A percentile compares a stretch with the other conserved stretches of the same genome.
Evolutionary conservation across 768 basidiomycete genomes (phyloP).

Genomic region (Mycena maculata): DNA sequence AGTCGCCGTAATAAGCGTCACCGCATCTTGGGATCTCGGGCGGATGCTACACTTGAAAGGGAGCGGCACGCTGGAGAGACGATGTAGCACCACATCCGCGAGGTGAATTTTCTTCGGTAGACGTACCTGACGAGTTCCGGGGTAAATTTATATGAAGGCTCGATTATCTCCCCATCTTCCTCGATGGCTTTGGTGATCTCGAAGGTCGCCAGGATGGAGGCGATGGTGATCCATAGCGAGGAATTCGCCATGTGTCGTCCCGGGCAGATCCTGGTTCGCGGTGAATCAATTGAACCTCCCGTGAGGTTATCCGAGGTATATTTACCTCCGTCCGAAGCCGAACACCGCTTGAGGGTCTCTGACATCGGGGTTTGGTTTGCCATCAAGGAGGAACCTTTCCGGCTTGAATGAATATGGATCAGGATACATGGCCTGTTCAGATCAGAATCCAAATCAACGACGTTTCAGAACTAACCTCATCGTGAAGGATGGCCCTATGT

Average conservation of each 20-base stretch:
- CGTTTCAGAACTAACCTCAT: constrained; percentile 8
- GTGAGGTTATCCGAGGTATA: neutral
- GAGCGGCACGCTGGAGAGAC: neutral
- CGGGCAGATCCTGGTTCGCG: constrained; percentile 29
- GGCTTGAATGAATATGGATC: constrained; percentile 51
- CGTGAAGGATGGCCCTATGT: constrained; percentile 27
- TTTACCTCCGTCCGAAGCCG: constrained; percentile 38
- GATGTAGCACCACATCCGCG: neutral
- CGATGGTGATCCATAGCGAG: constrained; percentile 16
- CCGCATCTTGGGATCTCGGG: neutral
- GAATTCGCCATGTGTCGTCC: constrained; percentile 6
- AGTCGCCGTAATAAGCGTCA: neutral
- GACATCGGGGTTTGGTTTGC: constrained; percentile 31
- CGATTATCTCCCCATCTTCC: constrained; percentile 29
- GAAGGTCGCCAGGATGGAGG: constrained; percentile 7
- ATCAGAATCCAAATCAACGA: neutral
- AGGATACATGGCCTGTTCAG: constrained; percentile 41
- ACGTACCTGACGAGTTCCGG: neutral
- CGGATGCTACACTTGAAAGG: neutral
- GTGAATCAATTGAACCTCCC: neutral
- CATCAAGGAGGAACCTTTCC: constrained; percentile 49
- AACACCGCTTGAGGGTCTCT: constrained; percentile 31
- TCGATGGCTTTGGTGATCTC: constrained; percentile 9
- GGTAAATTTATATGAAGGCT: constrained; percentile 36
- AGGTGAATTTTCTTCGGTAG: no score